A percentile compares a stretch with the other conserved stretches of the same genome.
Conservation (phyloP, 352 stramenopile genomes). For the Nothophytophthora sp. region DNA sequence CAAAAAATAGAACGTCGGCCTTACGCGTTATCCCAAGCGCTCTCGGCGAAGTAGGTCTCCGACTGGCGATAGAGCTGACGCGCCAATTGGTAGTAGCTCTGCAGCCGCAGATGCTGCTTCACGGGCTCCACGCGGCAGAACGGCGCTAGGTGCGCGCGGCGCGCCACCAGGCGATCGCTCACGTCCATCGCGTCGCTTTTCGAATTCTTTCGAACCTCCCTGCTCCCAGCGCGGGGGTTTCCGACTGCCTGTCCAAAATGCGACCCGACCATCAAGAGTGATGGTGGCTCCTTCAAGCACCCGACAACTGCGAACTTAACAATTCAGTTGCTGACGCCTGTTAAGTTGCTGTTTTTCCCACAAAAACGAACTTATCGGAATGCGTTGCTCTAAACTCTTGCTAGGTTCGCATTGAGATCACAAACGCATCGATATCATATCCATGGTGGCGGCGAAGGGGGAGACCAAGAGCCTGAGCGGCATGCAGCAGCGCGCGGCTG, state of each 20-base stretch:
- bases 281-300: slow-evolving; percentile 17
- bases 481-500: slow-evolving; percentile 45
- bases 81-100: slow-evolving; percentile 73
- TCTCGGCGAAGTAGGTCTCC: slow-evolving; percentile 63
- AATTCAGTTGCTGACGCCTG: background rate
- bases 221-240: too few species aligned
- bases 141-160: slow-evolving; percentile 55
- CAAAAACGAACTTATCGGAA: too few species aligned
- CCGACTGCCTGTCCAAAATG: too few species aligned
- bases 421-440: slow-evolving; percentile 9
- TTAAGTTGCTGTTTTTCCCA: too few species aligned
- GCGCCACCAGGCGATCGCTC: slow-evolving; percentile 57
- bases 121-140: slow-evolving; percentile 68
- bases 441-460: background rate
- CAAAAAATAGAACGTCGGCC: slow-evolving; percentile 40
- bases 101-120: slow-evolving; percentile 59
- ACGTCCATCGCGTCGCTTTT: slow-evolving; percentile 36
- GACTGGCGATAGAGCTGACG: slow-evolving; percentile 77
- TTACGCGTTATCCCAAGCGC: slow-evolving; percentile 75
- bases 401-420: background rate
- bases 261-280: too few species aligned
- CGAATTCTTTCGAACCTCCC: slow-evolving; percentile 16
- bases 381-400: too few species aligned
- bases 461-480: slow-evolving; percentile 45
- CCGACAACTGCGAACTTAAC: background rate